Percentiles rank a stretch among this genome's conserved stretches.
Evolutionary conservation across 768 basidiomycete genomes (phyloP).

Genomic region (Tubosaeta brunneosetosa): DNA sequence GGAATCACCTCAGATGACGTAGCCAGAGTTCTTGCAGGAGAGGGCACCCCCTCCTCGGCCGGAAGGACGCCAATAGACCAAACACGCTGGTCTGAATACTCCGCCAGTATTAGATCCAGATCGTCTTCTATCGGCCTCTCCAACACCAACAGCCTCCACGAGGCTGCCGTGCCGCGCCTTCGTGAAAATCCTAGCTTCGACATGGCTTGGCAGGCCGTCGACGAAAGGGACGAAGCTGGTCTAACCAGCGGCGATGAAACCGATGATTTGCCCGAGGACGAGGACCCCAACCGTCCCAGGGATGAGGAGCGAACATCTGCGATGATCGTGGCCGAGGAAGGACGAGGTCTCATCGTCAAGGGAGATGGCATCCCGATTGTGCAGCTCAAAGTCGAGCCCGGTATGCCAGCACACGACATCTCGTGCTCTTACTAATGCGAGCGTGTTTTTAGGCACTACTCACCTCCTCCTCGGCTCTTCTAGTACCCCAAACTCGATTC

Average conservation of each 20-base stretch:
- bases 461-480: constrained; percentile 89
- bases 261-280: constrained; percentile 48
- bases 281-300: constrained; percentile 45
- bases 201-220: constrained; percentile 67
- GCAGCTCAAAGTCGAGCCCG: constrained; percentile 65
- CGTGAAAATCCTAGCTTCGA: constrained; percentile 72
- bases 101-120: constrained; percentile 58
- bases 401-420: constrained; percentile 39
- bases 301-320: constrained; percentile 74
- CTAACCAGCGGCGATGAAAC: constrained; percentile 52
- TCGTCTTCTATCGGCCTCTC: constrained; percentile 61
- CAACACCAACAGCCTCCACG: constrained; percentile 38
- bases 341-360: constrained; percentile 76
- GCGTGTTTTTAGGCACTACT: constrained; percentile 64
- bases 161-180: constrained; percentile 40
- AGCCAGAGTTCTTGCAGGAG: constrained; percentile 55
- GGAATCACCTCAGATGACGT: constrained; percentile 66
- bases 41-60: constrained; percentile 40
- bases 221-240: constrained; percentile 64
- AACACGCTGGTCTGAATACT: constrained; percentile 72
- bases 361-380: constrained; percentile 58
- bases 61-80: constrained; percentile 56
- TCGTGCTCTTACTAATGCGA: not conserved
- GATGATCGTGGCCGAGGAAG: constrained; percentile 76
- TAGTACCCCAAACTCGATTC: constrained; percentile 70